Conservation (phyloP, 2,329 filamentous ascomycete genomes). For the Sarocladiaceae sp. region DNA sequence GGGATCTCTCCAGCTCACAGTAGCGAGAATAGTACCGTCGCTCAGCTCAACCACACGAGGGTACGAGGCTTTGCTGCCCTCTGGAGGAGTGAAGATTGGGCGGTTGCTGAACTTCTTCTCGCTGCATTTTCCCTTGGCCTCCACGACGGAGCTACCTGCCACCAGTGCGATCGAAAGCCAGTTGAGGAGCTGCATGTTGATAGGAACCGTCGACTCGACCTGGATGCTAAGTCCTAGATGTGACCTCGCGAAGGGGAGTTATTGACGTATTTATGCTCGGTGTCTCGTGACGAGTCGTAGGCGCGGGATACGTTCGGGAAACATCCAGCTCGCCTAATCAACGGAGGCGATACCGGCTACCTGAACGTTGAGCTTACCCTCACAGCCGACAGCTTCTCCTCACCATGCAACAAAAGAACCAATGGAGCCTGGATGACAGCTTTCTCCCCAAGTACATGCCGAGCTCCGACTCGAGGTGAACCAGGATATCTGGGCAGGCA, state of each 20-base stretch:
- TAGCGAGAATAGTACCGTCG: slow-evolving; percentile 41
- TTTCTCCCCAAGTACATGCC: background rate
- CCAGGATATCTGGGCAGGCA: background rate
- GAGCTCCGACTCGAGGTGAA: background rate
- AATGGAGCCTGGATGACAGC: background rate
- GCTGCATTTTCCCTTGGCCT: slow-evolving; percentile 1
- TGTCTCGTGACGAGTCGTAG: too few relatives aligned
- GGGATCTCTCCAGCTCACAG: slow-evolving; percentile 16
- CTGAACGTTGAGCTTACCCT: too few relatives aligned
- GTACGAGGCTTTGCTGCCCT: background rate
- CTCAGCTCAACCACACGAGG: slow-evolving; percentile 25
- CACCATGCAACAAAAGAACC: background rate
- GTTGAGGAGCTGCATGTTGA: background rate
- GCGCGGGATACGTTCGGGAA: too few relatives aligned
- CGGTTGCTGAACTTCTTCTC: slow-evolving; percentile 1
- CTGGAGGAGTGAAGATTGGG: background rate
- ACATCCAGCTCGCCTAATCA: too few relatives aligned
- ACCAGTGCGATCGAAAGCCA: background rate
- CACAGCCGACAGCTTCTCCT: background rate
- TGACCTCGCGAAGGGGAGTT: too few relatives aligned
- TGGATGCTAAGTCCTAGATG: too few relatives aligned
- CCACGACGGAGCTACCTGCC: background rate
- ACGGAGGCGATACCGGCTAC: too few relatives aligned
- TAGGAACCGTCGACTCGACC: too few relatives aligned
- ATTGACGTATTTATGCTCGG: too few relatives aligned